phyloP scores from a whole-genome alignment of 1,284 basidiomycete genomes.

The Laetiporus sulphureus region DNA sequence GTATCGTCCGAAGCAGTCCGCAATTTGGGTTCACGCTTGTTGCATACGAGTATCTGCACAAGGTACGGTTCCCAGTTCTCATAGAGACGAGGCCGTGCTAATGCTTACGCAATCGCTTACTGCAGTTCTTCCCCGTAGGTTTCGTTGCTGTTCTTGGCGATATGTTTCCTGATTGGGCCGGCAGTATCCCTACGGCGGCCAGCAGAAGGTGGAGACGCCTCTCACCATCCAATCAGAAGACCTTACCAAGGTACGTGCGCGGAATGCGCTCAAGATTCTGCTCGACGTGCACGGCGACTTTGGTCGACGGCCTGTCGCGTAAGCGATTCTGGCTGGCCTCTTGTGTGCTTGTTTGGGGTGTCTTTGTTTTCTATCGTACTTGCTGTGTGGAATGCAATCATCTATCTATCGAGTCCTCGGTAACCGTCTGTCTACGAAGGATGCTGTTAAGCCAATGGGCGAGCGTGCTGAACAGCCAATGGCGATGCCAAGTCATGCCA shows the following conservation, averaged over 20 bases:
- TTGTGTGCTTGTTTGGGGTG: slow-evolving; percentile 1
- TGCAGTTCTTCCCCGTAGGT: slow-evolving; percentile 65
- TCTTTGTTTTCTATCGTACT: slow-evolving; percentile 1
- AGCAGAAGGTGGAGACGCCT: slow-evolving; percentile 55
- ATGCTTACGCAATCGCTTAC: slow-evolving; percentile 13
- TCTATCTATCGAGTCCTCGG: slow-evolving; percentile 8
- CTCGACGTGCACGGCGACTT: slow-evolving; percentile 83
- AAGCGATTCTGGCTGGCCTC: neutral
- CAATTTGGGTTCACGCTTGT: slow-evolving; percentile 94
- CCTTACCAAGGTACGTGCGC: slow-evolving; percentile 79
- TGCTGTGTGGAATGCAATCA: slow-evolving; percentile 8
- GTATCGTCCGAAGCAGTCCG: slow-evolving; percentile 81
- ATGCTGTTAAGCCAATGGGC: slow-evolving; percentile 19
- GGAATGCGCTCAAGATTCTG: slow-evolving; percentile 89
- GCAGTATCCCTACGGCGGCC: slow-evolving; percentile 74
- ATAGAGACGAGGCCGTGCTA: slow-evolving; percentile 10
- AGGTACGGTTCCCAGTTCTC: slow-evolving; percentile 32
- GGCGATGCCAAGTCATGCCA: slow-evolving; percentile 5
- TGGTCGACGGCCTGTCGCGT: slow-evolving; percentile 25
- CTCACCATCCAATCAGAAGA: slow-evolving; percentile 74
- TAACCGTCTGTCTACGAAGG: neutral
- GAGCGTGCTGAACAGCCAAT: slow-evolving; percentile 2
- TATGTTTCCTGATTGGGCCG: slow-evolving; percentile 18
- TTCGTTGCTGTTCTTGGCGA: slow-evolving; percentile 14
- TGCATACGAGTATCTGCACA: slow-evolving; percentile 78